A percentile compares a stretch with the other conserved stretches of the same genome.
Conservation (phyloP, 1,284 basidiomycete genomes). For the Chiua sp. region DNA sequence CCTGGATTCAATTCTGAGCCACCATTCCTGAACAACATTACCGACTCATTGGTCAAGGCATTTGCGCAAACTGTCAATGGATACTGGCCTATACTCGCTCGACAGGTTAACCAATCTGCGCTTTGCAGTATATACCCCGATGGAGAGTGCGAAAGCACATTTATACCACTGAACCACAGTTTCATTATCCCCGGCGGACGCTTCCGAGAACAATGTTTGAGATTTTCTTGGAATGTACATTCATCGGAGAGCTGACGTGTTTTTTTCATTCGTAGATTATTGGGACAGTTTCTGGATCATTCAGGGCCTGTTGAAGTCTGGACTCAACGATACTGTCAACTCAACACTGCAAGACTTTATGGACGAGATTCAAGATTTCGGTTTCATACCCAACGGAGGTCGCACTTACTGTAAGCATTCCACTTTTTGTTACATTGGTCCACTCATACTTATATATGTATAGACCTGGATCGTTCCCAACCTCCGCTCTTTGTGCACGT, state of each 20-base stretch:
- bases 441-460: background rate
- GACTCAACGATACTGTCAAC: conserved; percentile 76
- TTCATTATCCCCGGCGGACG: conserved; percentile 89
- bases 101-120: conserved; percentile 72
- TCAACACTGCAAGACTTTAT: conserved; percentile 90
- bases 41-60: conserved; percentile 71
- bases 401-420: conserved; percentile 49
- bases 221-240: conserved; percentile 1
- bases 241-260: conserved; percentile 38
- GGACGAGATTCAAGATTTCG: conserved; percentile 82
- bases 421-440: conserved; percentile 57
- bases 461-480: conserved; percentile 88
- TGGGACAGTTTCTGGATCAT: conserved; percentile 92
- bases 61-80: conserved; percentile 82
- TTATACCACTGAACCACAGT: conserved; percentile 90
- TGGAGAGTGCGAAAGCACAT: conserved; percentile 74
- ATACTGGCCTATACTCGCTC: conserved; percentile 78
- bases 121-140: conserved; percentile 61
- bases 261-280: conserved; percentile 53
- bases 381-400: conserved; percentile 95
- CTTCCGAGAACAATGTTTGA: conserved; percentile 66
- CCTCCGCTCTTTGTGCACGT: conserved; percentile 87
- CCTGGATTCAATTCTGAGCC: conserved; percentile 70
- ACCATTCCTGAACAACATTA: conserved; percentile 73
- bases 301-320: conserved; percentile 81